Conservation (phyloP, 202 grass and related monocot genomes). For the Sporobolus alterniflorus region DNA sequence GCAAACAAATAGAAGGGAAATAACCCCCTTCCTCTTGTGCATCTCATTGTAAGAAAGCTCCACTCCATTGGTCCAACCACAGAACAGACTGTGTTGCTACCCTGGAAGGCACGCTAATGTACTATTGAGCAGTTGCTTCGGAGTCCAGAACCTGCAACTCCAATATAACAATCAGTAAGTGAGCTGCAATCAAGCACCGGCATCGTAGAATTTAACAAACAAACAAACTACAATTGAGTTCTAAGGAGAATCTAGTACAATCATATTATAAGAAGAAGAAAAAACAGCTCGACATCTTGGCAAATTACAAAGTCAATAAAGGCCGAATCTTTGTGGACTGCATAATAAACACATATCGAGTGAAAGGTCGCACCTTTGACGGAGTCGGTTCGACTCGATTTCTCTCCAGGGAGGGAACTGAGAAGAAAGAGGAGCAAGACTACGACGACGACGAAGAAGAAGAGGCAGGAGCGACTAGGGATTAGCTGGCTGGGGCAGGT, state of each 20-base stretch:
- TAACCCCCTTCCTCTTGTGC: slow-evolving; percentile 5
- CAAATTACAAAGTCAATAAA: background rate
- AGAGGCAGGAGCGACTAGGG: background rate
- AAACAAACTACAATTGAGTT: background rate
- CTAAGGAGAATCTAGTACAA: no score
- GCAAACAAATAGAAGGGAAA: slow-evolving; percentile 16
- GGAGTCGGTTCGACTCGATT: background rate
- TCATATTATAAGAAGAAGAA: background rate
- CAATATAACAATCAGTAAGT: background rate
- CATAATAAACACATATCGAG: background rate
- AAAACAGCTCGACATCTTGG: background rate
- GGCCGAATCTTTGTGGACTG: background rate
- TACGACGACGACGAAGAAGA: background rate
- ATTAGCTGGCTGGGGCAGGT: background rate
- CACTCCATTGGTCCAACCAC: background rate
- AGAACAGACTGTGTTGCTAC: background rate
- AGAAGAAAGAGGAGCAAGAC: background rate
- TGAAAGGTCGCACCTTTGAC: background rate
- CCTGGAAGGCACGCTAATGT: background rate
- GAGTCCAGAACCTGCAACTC: background rate
- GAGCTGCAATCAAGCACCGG: background rate
- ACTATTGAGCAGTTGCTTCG: background rate
- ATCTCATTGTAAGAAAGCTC: slow-evolving; percentile 25
- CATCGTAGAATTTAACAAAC: background rate
- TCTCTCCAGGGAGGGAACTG: background rate